Evolutionary conservation across 257 asterid species (phyloP), one percentile per base, ranked within the genome.

Genomic region (Solanum bulbocastanum): DNA sequence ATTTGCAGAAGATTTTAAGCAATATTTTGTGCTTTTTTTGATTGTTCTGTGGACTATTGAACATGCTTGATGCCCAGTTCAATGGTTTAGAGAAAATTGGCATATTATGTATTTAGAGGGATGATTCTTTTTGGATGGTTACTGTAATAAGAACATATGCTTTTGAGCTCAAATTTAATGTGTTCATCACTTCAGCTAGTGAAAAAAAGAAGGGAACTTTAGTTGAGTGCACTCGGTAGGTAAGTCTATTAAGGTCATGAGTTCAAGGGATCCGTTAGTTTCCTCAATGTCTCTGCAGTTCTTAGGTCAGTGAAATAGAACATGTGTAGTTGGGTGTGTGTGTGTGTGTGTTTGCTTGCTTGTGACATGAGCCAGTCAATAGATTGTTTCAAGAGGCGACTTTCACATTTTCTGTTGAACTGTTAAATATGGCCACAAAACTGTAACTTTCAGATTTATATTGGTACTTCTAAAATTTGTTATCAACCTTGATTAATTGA

Each of bases 1-100:
- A 52, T 49, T 90, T 89, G 87, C 39, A 8, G 84, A 82, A 83
- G 85, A 62, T 86, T 66, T 58, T 4, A 44, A 60, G 35, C 88
- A 65, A 30, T 79, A 36, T 75, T 82, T 5, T 83, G 72, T 65
- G 72, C 72, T 75, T 87, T 83, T 42, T 66, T 40, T 52, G 10
- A 68, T 79, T 75, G 81, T 86, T 52, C 76, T 84, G 76, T 88
- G 6, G 85, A 52, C 87, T 27, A 68, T 87, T 87, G 87, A 87
- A 87, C 86, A 81, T 85, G 90, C 83, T 85, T 84, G 87, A 39
- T 87, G 65, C 25, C 83, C 71, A 83, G 56, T 76, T 87, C 39
- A 76, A 10, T 52, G 36, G 25, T 68, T 39, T 30, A 71, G 44
- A 74, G 86, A 27, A 89, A 58, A 83, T 71, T 75, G 84, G 65